These are phyloP conservation scores for Rhododendron mucronatum DNA, from an alignment of 148 eudicot genomes.

Conservation along the genomic window DNA sequence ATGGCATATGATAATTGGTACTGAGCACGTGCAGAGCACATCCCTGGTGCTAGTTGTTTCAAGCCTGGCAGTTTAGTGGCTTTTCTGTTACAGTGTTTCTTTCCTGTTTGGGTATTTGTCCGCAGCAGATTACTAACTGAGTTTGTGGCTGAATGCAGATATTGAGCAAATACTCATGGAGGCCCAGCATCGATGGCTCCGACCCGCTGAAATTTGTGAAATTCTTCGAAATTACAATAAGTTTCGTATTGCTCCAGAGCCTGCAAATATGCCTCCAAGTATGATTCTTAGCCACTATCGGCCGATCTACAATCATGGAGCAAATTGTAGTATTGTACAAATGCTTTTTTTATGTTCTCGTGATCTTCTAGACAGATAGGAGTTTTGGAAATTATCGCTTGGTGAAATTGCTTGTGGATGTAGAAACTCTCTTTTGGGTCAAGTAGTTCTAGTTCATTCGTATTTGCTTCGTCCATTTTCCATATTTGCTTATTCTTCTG, in stretches of 20 bases:
- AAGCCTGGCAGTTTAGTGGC: neutral
- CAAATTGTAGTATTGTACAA: neutral
- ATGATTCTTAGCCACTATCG: constrained; percentile 11
- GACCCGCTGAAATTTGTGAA: constrained; percentile 79
- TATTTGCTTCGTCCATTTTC: neutral
- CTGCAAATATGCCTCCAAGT: constrained; percentile 70
- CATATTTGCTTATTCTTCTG: neutral
- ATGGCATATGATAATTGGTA: no score
- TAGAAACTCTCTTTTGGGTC: neutral
- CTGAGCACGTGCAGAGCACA: no score
- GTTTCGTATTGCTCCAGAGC: constrained; percentile 57
- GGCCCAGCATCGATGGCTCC: constrained; percentile 83
- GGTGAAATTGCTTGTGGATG: neutral
- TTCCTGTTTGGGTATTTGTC: neutral
- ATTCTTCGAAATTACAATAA: constrained; percentile 55
- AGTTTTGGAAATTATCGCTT: neutral
- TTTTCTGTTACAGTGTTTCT: neutral
- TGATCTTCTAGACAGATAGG: neutral
- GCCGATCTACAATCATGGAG: neutral
- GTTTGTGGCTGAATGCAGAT: constrained; percentile 40
- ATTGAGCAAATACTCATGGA: constrained; percentile 60
- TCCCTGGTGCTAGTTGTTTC: neutral
- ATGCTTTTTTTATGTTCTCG: neutral
- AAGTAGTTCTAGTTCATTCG: neutral
- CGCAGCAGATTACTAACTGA: constrained; percentile 3